Evolutionary conservation across 306 rosid species (phyloP), one percentile per base, ranked within the genome.

Genomic region (Cicer chorassanicum): DNA sequence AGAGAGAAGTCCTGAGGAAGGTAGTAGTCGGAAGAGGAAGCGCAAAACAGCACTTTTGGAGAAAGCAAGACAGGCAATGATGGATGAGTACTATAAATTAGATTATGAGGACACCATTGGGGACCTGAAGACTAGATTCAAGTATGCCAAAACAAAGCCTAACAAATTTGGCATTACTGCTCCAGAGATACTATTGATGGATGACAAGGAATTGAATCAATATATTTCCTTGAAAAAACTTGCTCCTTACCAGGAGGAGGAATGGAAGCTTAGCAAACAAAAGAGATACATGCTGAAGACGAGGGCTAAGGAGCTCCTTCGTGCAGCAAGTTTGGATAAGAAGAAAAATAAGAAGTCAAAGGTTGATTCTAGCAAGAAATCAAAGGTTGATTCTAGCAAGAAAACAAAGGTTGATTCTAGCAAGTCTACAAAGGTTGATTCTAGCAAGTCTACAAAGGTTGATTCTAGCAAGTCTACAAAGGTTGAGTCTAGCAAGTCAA

Each of bases 41-140:
- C 87, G 83, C 42, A 94, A 92, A 70, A 81, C 82, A 14, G 96
- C 96, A 68, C 82, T 92, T 61, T 82, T 92, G 88, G 89, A 86
- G 86, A 94, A 85, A 86, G 97, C 96, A 54, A 90, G 90, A 71
- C 83, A 84, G 67, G 89, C 86, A 55, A 86, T 90, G 96, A 82
- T 94, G 96, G 97, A 94, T 54, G 99, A 94, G 78, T 94, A 90
- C 75, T 90, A 90, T 81, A 87, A 89, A 49, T 74, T 94, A 77
- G 97, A 94, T 80, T 92, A 89, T 6, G 99, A 94, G 84, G 97
- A 86, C 82, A 83, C 95, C 36, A 84, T 94, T 72, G 97, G 92
- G 48, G 99, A 94, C 77, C 68, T 94, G 84, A 94, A 90, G 84
- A 90, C 99, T 7, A 81, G 99, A 81, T 94, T 94, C 84, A 90